These are phyloP conservation scores for Citrus maxima DNA, from an alignment of 345 rosid species.

Conservation along the genomic window DNA sequence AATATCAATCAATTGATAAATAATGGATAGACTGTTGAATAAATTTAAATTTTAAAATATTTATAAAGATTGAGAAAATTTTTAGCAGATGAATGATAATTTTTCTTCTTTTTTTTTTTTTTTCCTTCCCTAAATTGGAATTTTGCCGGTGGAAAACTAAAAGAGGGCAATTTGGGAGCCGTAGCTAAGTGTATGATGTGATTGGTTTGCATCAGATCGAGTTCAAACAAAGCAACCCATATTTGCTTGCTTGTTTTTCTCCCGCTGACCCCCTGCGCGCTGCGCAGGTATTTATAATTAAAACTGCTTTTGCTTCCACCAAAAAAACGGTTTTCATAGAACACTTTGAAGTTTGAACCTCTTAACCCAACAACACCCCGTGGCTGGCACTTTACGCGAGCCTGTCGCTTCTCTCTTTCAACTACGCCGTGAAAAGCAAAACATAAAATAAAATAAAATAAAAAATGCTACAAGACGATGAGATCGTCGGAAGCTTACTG, in stretches of 20 bases:
- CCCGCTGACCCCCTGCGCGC: not conserved
- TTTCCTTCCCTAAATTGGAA: no score
- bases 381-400: not conserved
- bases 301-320: not conserved
- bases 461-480: constrained; percentile 24
- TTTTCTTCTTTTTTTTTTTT: no score
- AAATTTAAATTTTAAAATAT: no score
- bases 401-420: not conserved
- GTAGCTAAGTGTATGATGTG: no score
- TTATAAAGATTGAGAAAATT: no score
- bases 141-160: not conserved
- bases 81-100: no score
- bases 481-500: constrained; percentile 1
- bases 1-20: no score
- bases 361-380: not conserved
- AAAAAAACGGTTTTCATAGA: no score
- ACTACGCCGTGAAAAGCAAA: not conserved
- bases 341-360: not conserved
- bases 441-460: not conserved
- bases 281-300: no score
- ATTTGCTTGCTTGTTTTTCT: not conserved
- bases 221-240: not conserved
- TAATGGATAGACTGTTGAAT: no score
- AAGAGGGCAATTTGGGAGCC: not conserved
- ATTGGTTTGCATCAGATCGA: no score